Percentiles rank a stretch among this genome's conserved stretches.
These are phyloP conservation scores for Bolboschoenoplectus hybrid DNA, from an alignment of 202 grass and related monocot species.

Conservation along the genomic window DNA sequence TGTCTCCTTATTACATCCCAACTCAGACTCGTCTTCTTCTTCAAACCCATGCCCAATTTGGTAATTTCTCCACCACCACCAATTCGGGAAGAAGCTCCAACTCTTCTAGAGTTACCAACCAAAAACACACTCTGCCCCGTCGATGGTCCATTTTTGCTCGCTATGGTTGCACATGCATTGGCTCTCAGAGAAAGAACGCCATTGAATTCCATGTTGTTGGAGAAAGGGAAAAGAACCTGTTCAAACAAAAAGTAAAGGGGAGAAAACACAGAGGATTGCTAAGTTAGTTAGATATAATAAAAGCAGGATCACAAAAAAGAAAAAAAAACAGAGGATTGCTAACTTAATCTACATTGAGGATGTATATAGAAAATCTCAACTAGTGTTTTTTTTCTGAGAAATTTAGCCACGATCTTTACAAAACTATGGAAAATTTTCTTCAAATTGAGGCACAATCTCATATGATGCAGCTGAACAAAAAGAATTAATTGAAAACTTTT, in stretches of 20 bases:
- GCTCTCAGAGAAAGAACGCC: conserved; percentile 36
- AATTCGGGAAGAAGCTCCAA: conserved; percentile 15
- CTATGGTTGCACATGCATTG: conserved; percentile 36
- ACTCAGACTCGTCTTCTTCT: conserved; percentile 31
- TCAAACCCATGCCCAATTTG: conserved; percentile 16
- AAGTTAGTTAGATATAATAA: conserved; percentile 16
- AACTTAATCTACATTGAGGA: neutral
- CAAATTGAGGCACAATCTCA: neutral
- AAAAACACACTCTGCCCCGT: conserved; percentile 41
- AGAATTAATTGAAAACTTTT: neutral
- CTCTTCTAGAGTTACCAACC: conserved; percentile 19
- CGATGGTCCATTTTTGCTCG: conserved; percentile 16
- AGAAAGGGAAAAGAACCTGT: neutral
- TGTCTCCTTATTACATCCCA: neutral
- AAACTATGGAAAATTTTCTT: neutral
- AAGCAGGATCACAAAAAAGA: neutral
- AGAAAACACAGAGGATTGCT: neutral
- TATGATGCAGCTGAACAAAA: neutral
- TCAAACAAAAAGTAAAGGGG: neutral
- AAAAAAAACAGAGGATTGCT: neutral
- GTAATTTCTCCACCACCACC: conserved; percentile 10
- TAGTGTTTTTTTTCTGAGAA: neutral
- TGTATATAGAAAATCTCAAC: neutral
- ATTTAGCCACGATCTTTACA: neutral
- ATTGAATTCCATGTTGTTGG: conserved; percentile 38